Evolutionary conservation across 1,284 basidiomycete genomes (phyloP).

Genomic region (Heliocybe sulcata): DNA sequence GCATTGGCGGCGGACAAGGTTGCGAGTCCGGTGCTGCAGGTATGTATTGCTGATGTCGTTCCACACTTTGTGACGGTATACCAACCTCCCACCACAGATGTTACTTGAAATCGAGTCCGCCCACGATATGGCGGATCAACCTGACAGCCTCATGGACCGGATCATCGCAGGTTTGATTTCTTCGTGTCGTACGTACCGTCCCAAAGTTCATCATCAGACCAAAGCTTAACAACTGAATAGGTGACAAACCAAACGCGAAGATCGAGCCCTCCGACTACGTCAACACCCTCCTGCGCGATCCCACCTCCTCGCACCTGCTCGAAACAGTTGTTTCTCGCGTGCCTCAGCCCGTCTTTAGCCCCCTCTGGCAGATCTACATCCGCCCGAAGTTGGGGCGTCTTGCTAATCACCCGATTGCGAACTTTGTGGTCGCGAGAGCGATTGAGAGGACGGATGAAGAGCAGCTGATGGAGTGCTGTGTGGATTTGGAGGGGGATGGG

Average conservation of each 20-base stretch:
- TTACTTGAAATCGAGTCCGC: slow-evolving; percentile 74
- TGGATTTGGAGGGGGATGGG: slow-evolving; percentile 44
- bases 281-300: slow-evolving; percentile 72
- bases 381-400: slow-evolving; percentile 47
- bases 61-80: background rate
- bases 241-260: slow-evolving; percentile 21
- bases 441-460: slow-evolving; percentile 49
- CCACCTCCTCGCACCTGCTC: slow-evolving; percentile 82
- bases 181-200: slow-evolving; percentile 37
- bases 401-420: slow-evolving; percentile 81
- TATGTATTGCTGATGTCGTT: slow-evolving; percentile 23
- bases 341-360: slow-evolving; percentile 53
- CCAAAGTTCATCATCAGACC: background rate
- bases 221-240: slow-evolving; percentile 3
- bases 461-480: slow-evolving; percentile 52
- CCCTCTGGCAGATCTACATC: slow-evolving; percentile 78
- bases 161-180: slow-evolving; percentile 77
- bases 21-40: slow-evolving; percentile 77
- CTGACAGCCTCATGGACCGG: slow-evolving; percentile 76
- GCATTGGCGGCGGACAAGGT: slow-evolving; percentile 78
- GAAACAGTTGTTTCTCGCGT: slow-evolving; percentile 68
- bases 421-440: slow-evolving; percentile 83
- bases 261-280: slow-evolving; percentile 67
- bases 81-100: slow-evolving; percentile 41
- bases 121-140: slow-evolving; percentile 45